Conservation (phyloP, 768 basidiomycete species). For the Neoboletus magnificus region DNA sequence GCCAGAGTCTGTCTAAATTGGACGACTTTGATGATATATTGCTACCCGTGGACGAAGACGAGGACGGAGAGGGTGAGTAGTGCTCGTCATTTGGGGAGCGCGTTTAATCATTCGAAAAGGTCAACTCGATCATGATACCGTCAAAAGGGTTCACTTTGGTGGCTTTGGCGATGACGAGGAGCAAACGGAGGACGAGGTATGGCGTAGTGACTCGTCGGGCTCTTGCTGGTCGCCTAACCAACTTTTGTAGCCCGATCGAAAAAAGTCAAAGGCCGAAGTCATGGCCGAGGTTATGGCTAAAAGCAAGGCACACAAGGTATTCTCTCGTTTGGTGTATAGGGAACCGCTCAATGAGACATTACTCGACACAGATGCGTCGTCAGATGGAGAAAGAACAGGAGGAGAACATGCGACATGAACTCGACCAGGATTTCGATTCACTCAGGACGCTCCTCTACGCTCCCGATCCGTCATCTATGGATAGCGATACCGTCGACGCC, state of each 20-base stretch:
- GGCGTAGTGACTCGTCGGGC: conserved; percentile 1
- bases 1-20: conserved; percentile 78
- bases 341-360: background rate
- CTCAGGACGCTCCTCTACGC: conserved; percentile 72
- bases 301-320: conserved; percentile 92
- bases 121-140: conserved; percentile 64
- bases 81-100: background rate
- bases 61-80: conserved; percentile 43
- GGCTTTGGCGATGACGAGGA: conserved; percentile 76
- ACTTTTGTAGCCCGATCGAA: conserved; percentile 61
- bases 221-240: background rate
- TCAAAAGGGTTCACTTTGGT: conserved; percentile 75
- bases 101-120: conserved; percentile 37
- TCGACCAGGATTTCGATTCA: conserved; percentile 84
- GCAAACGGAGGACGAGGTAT: conserved; percentile 50
- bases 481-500: conserved; percentile 30
- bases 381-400: conserved; percentile 86
- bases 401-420: conserved; percentile 78
- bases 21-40: conserved; percentile 81
- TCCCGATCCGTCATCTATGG: conserved; percentile 45
- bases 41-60: conserved; percentile 50
- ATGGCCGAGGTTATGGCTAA: conserved; percentile 98
- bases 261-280: conserved; percentile 92
- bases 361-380: conserved; percentile 61
- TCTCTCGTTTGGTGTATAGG: background rate